Conservation (phyloP, 2,329 filamentous ascomycete species). For the Xylaria sp. region DNA sequence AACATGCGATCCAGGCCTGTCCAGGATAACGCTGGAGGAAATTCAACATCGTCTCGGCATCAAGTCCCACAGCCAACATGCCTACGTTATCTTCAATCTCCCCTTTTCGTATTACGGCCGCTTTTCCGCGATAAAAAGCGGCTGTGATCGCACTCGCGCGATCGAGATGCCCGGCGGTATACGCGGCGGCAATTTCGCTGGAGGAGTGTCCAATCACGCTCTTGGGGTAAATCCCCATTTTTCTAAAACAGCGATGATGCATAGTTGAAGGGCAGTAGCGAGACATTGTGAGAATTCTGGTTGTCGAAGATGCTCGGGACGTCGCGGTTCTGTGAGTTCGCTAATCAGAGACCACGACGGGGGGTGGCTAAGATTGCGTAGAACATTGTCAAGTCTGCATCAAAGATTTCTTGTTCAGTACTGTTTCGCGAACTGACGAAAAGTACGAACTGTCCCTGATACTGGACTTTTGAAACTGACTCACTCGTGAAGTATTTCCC, state of each 20-base stretch:
- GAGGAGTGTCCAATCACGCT: slow-evolving; percentile 33
- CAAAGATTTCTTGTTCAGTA: neutral
- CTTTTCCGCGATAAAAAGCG: slow-evolving; percentile 27
- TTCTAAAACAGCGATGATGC: slow-evolving; percentile 16
- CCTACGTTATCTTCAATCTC: neutral
- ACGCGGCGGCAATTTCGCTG: slow-evolving; percentile 33
- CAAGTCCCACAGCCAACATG: slow-evolving; percentile 32
- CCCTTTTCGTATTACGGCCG: neutral
- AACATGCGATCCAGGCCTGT: slow-evolving; percentile 33
- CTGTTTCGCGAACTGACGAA: neutral
- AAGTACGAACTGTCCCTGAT: neutral
- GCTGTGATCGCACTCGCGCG: slow-evolving; percentile 21
- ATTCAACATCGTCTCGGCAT: neutral
- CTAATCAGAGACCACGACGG: slow-evolving; percentile 33
- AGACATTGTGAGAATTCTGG: slow-evolving; percentile 34
- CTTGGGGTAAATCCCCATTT: slow-evolving; percentile 13
- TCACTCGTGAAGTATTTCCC: slow-evolving; percentile 22
- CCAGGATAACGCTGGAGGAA: slow-evolving; percentile 13
- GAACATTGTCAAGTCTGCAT: slow-evolving; percentile 1
- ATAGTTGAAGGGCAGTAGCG: slow-evolving; percentile 27
- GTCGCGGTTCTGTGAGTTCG: slow-evolving; percentile 31
- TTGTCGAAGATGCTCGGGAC: slow-evolving; percentile 20
- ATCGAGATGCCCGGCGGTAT: slow-evolving; percentile 13
- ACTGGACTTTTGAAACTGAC: neutral
- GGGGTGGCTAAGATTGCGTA: neutral